phyloP scores from a whole-genome alignment of 2,329 filamentous ascomycete species.

The Neofusicoccum ribis region DNA sequence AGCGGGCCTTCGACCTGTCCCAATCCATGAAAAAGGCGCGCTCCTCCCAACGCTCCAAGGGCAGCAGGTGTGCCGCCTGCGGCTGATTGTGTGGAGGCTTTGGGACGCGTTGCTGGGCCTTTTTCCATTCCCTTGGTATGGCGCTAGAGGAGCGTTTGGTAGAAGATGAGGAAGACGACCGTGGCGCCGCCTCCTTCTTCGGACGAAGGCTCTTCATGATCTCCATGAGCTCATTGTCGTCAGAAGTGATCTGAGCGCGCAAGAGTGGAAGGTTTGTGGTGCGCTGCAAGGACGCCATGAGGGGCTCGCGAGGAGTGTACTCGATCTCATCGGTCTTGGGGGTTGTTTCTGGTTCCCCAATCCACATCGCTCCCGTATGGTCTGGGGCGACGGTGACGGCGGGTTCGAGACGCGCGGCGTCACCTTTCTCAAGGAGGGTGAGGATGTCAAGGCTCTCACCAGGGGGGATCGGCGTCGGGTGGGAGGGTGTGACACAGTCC shows the following conservation, averaged over 20 bases:
- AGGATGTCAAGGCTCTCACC: constrained; percentile 86
- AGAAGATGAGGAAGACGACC: neutral
- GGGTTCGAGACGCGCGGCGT: constrained; percentile 68
- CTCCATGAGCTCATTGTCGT: constrained; percentile 71
- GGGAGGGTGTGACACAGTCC: constrained; percentile 91
- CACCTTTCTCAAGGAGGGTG: constrained; percentile 72
- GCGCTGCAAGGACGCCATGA: constrained; percentile 60
- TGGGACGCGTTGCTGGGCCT: neutral
- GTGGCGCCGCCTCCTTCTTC: neutral
- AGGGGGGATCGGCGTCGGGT: constrained; percentile 72
- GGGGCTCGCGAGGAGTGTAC: constrained; percentile 71
- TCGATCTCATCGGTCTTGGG: constrained; percentile 62
- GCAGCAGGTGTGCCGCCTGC: neutral
- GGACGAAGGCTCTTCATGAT: constrained; percentile 56
- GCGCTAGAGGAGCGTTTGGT: neutral
- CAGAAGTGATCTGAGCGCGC: constrained; percentile 76
- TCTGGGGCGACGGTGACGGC: constrained; percentile 57
- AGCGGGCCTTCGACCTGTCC: neutral
- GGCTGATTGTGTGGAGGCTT: constrained; percentile 4
- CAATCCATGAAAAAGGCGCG: neutral
- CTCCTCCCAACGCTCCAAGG: neutral
- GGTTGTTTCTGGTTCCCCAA: constrained; percentile 36
- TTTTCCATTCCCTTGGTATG: neutral
- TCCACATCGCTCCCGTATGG: no score
- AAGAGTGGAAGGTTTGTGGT: constrained; percentile 61